Evolutionary conservation across 495 filamentous ascomycete genomes (phyloP), one percentile per base, ranked within the genome.

Genomic region (Penicillium egyptiacum): DNA sequence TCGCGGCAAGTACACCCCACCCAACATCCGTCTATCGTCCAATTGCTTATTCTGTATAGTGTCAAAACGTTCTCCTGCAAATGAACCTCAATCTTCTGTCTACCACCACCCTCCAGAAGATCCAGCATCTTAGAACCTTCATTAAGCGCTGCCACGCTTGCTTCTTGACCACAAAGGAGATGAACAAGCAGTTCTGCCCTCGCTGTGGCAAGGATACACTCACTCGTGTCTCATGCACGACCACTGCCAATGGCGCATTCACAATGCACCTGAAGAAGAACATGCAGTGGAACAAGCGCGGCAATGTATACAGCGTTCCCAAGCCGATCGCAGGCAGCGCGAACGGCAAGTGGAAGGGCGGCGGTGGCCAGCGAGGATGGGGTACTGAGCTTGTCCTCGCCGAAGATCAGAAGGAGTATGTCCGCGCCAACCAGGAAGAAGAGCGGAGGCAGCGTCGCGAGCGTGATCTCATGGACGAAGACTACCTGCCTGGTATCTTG

Each of bases 361-460:
- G 90, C 30, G 91, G 91, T 48, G 92, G 92, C 8, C 92, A 96
- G 73, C 83, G 85, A 5, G 89, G 89, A 7, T 96, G 92, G 92
- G 92, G 92, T 0, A 81, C 80, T 17, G 82, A 82, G 12, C 75
- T 98, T 58, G 90, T 98, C 46, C 77, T 98, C 2, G 82, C 93
- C 2, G 92, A 96, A 74, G 94, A 98, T 70, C 94, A 98, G 78
- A 96, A 97, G 75, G 95, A 98, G 76, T 98, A 90, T 69, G 66
- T 79, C 39, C 75, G 82, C 57, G 87, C 87, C 57, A 71, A 81
- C 8, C 79, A 77, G 12, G 80, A 85, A 63, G 79, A 86, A 69
- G 79, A 79, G 57, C 85, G 86, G 66, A 76, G 78, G 53, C 85
- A 86, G 66, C 71, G 74, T 5, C 70, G 70, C 19, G 85, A 89